Conservation (phyloP, 257 asterid genomes). For the Paraleonurus japonicus region DNA sequence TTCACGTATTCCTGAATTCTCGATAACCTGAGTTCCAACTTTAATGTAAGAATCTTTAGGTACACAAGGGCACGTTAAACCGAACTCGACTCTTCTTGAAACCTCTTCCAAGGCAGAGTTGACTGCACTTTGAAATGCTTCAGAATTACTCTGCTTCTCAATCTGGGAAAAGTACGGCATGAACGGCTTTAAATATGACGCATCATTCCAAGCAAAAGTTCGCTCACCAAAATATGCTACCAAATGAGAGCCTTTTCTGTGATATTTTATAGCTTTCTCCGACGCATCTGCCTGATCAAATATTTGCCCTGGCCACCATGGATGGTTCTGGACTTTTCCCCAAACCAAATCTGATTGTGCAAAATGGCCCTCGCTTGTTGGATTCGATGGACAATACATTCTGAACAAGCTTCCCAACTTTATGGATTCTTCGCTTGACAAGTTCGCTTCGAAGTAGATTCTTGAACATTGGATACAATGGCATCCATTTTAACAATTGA, state of each 20-base stretch:
- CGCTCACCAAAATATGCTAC: slow-evolving; percentile 87
- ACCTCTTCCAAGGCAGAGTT: slow-evolving; percentile 72
- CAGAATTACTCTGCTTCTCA: slow-evolving; percentile 70
- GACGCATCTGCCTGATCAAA: slow-evolving; percentile 77
- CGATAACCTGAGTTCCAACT: slow-evolving; percentile 61
- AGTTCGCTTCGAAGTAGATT: slow-evolving; percentile 29
- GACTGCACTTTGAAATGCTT: slow-evolving; percentile 67
- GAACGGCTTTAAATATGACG: slow-evolving; percentile 66
- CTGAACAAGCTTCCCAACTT: slow-evolving; percentile 29
- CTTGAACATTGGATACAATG: slow-evolving; percentile 25
- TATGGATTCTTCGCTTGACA: slow-evolving; percentile 25
- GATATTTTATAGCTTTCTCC: slow-evolving; percentile 62
- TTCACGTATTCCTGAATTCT: slow-evolving; percentile 72
- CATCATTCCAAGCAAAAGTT: slow-evolving; percentile 88
- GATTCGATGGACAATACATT: slow-evolving; percentile 43
- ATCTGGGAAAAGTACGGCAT: slow-evolving; percentile 58
- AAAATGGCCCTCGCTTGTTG: slow-evolving; percentile 48
- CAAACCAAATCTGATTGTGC: slow-evolving; percentile 72
- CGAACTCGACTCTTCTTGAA: slow-evolving; percentile 69
- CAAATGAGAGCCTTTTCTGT: slow-evolving; percentile 63
- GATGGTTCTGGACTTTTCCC: slow-evolving; percentile 89
- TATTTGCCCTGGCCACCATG: slow-evolving; percentile 98
- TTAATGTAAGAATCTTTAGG: slow-evolving; percentile 41
- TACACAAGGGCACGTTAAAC: slow-evolving; percentile 67
- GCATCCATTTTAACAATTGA: slow-evolving; percentile 31